A percentile compares a stretch with the other conserved stretches of the same genome.
phyloP scores from a whole-genome alignment of 2,329 filamentous ascomycete species.

The Rhinocladiella similis region DNA sequence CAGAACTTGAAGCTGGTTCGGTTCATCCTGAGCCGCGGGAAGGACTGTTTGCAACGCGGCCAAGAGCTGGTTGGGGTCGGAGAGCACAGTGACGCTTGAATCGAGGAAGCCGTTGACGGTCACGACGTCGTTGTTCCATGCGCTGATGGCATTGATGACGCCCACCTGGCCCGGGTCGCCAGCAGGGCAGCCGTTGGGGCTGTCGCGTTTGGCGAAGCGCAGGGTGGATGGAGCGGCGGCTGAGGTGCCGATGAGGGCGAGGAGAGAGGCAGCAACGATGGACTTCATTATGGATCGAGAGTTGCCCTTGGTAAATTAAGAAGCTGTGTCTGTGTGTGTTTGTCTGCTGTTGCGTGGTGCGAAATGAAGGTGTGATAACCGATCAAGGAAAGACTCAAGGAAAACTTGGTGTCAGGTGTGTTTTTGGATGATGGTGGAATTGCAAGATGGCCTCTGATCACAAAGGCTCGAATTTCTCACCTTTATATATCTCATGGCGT shows the following conservation, averaged over 20 bases:
- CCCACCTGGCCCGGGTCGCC: conserved; percentile 4
- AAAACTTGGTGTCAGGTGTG: background rate
- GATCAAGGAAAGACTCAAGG: background rate
- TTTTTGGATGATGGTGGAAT: too few species aligned
- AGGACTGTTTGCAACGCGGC: background rate
- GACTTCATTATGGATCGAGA: conserved; percentile 9
- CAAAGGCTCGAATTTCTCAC: too few species aligned
- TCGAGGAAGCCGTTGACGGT: conserved; percentile 19
- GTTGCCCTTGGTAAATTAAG: background rate
- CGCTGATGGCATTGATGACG: conserved; percentile 12
- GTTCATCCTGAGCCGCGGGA: conserved; percentile 11
- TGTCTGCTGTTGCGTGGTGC: background rate
- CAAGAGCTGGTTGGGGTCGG: conserved; percentile 3
- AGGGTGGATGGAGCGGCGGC: conserved; percentile 10
- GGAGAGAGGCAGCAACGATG: conserved; percentile 10
- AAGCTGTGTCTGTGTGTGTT: too few species aligned
- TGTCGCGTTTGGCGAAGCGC: conserved; percentile 15
- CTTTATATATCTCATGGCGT: too few species aligned
- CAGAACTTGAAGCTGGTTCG: conserved; percentile 9
- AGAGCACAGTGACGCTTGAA: background rate
- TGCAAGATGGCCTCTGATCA: too few species aligned
- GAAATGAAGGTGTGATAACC: background rate
- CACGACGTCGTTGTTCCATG: conserved; percentile 15
- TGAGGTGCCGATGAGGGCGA: conserved; percentile 11
- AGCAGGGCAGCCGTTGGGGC: conserved; percentile 10